Evolutionary conservation across 306 rosid genomes (phyloP), one percentile per base, ranked within the genome.

Genomic region (Vachellia pachyceras): DNA sequence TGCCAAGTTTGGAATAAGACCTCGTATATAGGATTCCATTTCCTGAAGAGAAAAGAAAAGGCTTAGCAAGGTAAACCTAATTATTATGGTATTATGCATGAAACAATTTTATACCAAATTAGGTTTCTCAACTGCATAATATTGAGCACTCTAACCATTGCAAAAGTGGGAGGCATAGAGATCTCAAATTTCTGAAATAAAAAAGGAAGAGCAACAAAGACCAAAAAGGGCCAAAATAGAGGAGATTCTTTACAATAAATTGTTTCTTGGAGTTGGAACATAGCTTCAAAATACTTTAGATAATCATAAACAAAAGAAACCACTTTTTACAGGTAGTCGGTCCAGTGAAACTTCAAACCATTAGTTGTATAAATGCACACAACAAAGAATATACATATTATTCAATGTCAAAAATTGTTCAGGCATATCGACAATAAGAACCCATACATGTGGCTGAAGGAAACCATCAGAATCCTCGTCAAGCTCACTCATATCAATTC

Each of bases 401-500:
- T 81, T 79, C 39, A 49, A 72, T 68, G 80, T 71, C 44, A 73
- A 82, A 79, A 36, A 36, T 71, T 69, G 22, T 29, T n/a, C n/a
- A n/a, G n/a, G n/a, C n/a, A n/a, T n/a, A n/a, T n/a, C n/a, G n/a
- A 78, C 79, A 79, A 79, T 39, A 75, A 77, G 70, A 78, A 83
- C 75, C 73, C 87, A 69, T 95, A 96, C 99, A 69, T 87, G 94
- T 76, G 87, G 88, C 79, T 92, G 98, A 85, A 96, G 98, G 85
- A 93, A 93, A 54, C 99, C 99, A 87, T 96, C 99, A 45, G 99
- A 96, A 84, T 96, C 99, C 85, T 89, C 97, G 57, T 96, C 99
- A 50, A 96, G 96, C 87, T 96, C 99, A 75, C 99, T 96, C 99
- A 93, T 96, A 83, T 96, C 99, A 84, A 96, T 96, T 82, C 99